Evolutionary conservation across 2,329 filamentous ascomycete species (phyloP).

Genomic region (Claviceps africana): DNA sequence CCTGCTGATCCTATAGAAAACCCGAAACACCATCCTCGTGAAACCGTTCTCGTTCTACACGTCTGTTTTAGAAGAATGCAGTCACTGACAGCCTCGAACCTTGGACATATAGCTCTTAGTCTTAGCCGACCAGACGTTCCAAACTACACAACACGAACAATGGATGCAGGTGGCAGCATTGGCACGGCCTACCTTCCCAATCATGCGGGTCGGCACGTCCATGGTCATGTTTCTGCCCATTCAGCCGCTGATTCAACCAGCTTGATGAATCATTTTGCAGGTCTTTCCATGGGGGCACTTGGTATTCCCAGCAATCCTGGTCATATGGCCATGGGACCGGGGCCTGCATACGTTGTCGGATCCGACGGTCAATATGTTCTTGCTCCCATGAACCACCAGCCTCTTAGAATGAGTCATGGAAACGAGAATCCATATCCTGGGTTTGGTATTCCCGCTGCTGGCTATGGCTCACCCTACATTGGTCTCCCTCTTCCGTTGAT

Average conservation of each 20-base stretch:
- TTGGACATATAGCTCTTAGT: constrained; percentile 14
- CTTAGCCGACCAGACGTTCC: constrained; percentile 19
- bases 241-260: constrained; percentile 17
- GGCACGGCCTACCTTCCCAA: constrained; percentile 18
- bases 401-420: constrained; percentile 21
- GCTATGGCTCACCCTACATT: constrained; percentile 24
- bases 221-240: constrained; percentile 17
- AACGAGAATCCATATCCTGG: constrained; percentile 20
- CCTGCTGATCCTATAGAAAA: not conserved
- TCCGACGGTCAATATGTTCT: constrained; percentile 26
- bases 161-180: constrained; percentile 22
- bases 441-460: constrained; percentile 18
- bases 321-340: constrained; percentile 20
- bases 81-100: not conserved
- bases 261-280: constrained; percentile 22
- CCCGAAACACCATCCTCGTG: not conserved
- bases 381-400: constrained; percentile 21
- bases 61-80: not conserved
- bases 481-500: constrained; percentile 25
- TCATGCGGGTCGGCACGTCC: constrained; percentile 16
- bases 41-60: not conserved
- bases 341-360: constrained; percentile 22
- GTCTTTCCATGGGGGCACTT: constrained; percentile 24
- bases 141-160: constrained; percentile 11
- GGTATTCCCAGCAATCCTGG: constrained; percentile 17